These are phyloP conservation scores for Stereocaulon alpinum DNA, from an alignment of 495 filamentous ascomycete species.

Conservation along the genomic window DNA sequence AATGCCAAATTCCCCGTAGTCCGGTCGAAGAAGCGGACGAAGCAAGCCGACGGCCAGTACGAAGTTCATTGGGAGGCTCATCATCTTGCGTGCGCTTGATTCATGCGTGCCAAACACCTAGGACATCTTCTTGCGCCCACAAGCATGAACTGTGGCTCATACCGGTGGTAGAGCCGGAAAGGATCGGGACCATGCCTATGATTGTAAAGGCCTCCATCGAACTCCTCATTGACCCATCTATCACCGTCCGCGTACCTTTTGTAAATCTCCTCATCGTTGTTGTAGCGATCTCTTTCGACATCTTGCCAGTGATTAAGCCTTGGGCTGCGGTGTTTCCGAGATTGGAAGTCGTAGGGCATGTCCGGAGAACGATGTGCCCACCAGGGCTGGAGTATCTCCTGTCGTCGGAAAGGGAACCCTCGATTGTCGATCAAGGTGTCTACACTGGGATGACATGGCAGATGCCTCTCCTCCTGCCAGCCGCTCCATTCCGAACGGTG, in stretches of 20 bases:
- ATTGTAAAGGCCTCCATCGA: background rate
- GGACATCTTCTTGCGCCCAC: background rate
- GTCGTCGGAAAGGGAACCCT: background rate
- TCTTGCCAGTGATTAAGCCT: background rate
- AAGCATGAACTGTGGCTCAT: background rate
- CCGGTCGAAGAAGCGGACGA: conserved; percentile 11
- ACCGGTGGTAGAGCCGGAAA: background rate
- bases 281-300: background rate
- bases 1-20: conserved; percentile 21
- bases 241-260: background rate
- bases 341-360: conserved; percentile 11
- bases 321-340: conserved; percentile 9
- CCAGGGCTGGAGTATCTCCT: background rate
- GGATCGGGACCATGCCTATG: background rate
- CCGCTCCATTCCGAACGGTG: conserved; percentile 11
- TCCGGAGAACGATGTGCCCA: background rate
- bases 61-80: conserved; percentile 16
- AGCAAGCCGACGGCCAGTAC: conserved; percentile 6
- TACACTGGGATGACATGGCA: background rate
- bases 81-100: conserved; percentile 15
- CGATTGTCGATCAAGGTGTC: background rate
- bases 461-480: conserved; percentile 1
- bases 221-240: background rate
- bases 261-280: background rate
- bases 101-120: background rate